Conservation (phyloP, 306 rosid species). For the Quercus glauca region DNA sequence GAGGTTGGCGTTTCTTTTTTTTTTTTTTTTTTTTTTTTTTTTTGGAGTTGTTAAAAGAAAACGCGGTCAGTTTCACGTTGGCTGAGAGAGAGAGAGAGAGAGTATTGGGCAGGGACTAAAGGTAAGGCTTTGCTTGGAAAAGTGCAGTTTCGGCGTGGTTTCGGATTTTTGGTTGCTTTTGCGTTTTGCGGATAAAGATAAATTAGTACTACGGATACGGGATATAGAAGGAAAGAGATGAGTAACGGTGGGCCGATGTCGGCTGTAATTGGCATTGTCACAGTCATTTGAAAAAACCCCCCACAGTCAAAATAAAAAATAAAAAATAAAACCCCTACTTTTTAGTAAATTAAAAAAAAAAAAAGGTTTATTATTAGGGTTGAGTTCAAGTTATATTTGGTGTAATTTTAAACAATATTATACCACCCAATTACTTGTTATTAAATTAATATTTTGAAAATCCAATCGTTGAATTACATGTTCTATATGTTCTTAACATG, state of each 20-base stretch:
- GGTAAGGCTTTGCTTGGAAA: constrained; percentile 23
- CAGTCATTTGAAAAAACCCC: neutral
- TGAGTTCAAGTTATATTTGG: too few species aligned
- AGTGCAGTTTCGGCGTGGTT: constrained; percentile 34
- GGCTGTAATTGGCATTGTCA: neutral
- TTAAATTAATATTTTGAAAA: too few species aligned
- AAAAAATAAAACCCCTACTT: too few species aligned
- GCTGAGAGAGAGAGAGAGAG: neutral
- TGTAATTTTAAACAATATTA: too few species aligned
- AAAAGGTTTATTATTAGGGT: too few species aligned
- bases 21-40: too few species aligned
- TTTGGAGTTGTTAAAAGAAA: neutral
- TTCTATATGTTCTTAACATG: too few species aligned
- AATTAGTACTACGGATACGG: constrained; percentile 18
- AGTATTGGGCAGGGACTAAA: too few species aligned
- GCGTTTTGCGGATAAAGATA: constrained; percentile 14
- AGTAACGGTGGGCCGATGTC: neutral
- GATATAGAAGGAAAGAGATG: neutral
- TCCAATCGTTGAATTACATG: too few species aligned
- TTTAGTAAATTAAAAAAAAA: too few species aligned
- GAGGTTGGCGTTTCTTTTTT: neutral
- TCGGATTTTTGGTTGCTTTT: constrained; percentile 33
- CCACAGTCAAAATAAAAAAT: too few species aligned
- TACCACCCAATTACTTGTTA: too few species aligned
- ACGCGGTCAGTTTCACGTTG: constrained; percentile 3